Conservation (phyloP, 768 basidiomycete genomes). For the Trametes coccinea region DNA sequence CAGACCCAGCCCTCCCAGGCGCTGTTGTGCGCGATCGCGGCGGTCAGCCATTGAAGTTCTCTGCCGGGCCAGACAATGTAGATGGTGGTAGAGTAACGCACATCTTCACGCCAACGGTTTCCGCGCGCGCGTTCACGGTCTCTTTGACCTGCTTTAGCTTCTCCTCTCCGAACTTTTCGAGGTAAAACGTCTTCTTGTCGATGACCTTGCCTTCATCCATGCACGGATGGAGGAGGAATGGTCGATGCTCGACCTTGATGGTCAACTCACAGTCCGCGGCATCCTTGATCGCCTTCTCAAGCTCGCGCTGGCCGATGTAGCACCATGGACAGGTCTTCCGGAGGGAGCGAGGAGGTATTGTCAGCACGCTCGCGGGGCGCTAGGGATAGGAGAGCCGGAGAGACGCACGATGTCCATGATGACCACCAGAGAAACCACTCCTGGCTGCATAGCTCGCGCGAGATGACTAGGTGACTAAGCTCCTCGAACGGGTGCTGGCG, state of each 20-base stretch:
- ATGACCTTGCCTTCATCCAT: slow-evolving; percentile 33
- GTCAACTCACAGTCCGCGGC: slow-evolving; percentile 29
- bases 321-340: slow-evolving; percentile 43
- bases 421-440: slow-evolving; percentile 30
- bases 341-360: neutral
- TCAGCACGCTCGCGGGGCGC: neutral
- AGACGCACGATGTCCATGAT: slow-evolving; percentile 39
- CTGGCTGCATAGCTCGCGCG: slow-evolving; percentile 21
- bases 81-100: slow-evolving; percentile 31
- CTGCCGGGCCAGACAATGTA: neutral
- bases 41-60: neutral
- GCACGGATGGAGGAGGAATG: slow-evolving; percentile 45
- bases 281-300: slow-evolving; percentile 39
- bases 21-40: slow-evolving; percentile 36
- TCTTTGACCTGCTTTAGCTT: slow-evolving; percentile 34
- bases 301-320: slow-evolving; percentile 43
- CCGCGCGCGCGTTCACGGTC: slow-evolving; percentile 36
- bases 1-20: slow-evolving; percentile 59
- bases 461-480: neutral
- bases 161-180: slow-evolving; percentile 43
- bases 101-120: slow-evolving; percentile 45
- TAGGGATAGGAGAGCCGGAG: slow-evolving; percentile 4
- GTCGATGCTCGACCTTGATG: slow-evolving; percentile 48
- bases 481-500: neutral
- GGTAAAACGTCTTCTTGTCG: slow-evolving; percentile 32